A percentile compares a stretch with the other conserved stretches of the same genome.
Conservation (phyloP, 176 grass and related monocot genomes). For the Paspalum vaginatum region DNA sequence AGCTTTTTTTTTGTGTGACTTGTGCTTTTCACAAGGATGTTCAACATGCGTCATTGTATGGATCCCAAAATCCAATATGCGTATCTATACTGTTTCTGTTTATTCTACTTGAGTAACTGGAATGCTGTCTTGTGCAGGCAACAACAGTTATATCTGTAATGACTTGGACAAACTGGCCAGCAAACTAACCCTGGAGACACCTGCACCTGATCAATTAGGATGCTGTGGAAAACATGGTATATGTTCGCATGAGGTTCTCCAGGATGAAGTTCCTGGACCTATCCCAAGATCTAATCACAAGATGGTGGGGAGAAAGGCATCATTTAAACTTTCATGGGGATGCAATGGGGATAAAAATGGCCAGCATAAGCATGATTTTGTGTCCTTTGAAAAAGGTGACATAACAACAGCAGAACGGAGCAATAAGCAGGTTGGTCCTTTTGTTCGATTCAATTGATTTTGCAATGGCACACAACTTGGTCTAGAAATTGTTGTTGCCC, state of each 20-base stretch:
- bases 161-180: constrained; percentile 45
- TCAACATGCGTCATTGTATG: constrained; percentile 5
- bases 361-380: constrained; percentile 97
- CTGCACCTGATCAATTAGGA: constrained; percentile 61
- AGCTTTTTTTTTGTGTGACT: neutral
- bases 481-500: neutral
- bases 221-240: constrained; percentile 97
- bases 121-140: constrained; percentile 48
- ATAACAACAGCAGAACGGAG: constrained; percentile 97
- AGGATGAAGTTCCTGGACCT: constrained; percentile 66
- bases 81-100: neutral
- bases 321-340: constrained; percentile 95
- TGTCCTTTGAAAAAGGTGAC: constrained; percentile 98
- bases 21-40: neutral
- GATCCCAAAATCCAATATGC: constrained; percentile 5
- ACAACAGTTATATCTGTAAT: constrained; percentile 36
- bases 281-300: constrained; percentile 63
- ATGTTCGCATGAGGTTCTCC: constrained; percentile 93
- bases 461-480: neutral
- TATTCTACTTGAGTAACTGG: constrained; percentile 18
- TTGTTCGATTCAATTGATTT: constrained; percentile 21
- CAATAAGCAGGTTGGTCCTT: constrained; percentile 81
- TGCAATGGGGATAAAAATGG: constrained; percentile 94
- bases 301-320: constrained; percentile 80
- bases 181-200: constrained; percentile 43